phyloP scores from a whole-genome alignment of 2,329 filamentous ascomycete genomes.

The Elsinoe ampelina region DNA sequence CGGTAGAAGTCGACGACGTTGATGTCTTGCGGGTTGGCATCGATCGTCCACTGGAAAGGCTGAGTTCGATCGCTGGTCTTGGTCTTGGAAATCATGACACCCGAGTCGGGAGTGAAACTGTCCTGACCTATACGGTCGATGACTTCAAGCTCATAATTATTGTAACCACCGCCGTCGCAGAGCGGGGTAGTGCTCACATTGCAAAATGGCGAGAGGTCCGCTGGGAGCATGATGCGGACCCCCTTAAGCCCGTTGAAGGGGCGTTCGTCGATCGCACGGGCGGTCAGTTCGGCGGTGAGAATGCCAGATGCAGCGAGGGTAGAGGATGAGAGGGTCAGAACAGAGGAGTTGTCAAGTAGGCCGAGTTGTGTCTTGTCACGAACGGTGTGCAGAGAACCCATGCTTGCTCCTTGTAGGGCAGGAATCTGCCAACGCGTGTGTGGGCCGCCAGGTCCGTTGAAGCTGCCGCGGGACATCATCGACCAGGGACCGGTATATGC shows the following conservation, averaged over 20 bases:
- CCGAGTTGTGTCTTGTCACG: slow-evolving; percentile 46
- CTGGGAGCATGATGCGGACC: slow-evolving; percentile 38
- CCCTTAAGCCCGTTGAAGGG: slow-evolving; percentile 35
- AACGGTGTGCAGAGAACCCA: slow-evolving; percentile 46
- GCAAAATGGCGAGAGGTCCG: slow-evolving; percentile 39
- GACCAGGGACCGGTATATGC: slow-evolving; percentile 45
- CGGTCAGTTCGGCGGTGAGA: slow-evolving; percentile 39
- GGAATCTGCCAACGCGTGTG: slow-evolving; percentile 47
- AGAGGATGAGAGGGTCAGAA: slow-evolving; percentile 38
- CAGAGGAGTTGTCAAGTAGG: slow-evolving; percentile 35
- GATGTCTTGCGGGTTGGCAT: slow-evolving; percentile 47
- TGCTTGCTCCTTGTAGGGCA: slow-evolving; percentile 38
- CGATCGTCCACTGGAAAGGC: slow-evolving; percentile 48
- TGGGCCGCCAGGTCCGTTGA: slow-evolving; percentile 46
- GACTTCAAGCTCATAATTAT: slow-evolving; percentile 46
- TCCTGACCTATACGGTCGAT: slow-evolving; percentile 47
- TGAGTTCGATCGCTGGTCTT: slow-evolving; percentile 26
- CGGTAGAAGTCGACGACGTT: slow-evolving; percentile 41
- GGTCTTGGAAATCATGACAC: slow-evolving; percentile 47
- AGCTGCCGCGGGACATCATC: slow-evolving; percentile 45
- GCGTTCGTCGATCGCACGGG: slow-evolving; percentile 32
- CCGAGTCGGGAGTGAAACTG: slow-evolving; percentile 43
- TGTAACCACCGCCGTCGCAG: slow-evolving; percentile 45
- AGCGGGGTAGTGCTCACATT: slow-evolving; percentile 33
- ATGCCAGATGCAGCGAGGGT: slow-evolving; percentile 35